A percentile compares a stretch with the other conserved stretches of the same genome.
Evolutionary conservation across 2,329 filamentous ascomycete genomes (phyloP).

Genomic region (Fusarium goolgardi): DNA sequence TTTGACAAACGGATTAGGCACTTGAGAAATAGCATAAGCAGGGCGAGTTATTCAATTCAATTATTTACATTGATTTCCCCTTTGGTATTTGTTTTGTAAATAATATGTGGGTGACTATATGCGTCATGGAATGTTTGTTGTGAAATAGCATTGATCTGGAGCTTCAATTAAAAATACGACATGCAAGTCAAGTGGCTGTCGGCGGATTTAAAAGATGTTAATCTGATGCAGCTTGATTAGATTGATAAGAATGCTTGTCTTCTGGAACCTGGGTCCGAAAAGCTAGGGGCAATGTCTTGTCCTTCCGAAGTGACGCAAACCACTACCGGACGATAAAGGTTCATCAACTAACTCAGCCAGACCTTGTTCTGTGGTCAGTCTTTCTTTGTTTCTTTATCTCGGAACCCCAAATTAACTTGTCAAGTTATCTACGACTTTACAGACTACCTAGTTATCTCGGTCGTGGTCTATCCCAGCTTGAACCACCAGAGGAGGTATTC

Average conservation of each 20-base stretch:
- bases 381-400: background rate
- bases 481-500: conserved; percentile 15
- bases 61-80: background rate
- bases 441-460: conserved; percentile 16
- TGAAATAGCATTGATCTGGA: background rate
- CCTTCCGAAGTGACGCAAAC: background rate
- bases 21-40: conserved; percentile 5
- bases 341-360: background rate
- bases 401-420: background rate
- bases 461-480: conserved; percentile 31
- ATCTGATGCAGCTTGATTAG: conserved; percentile 46
- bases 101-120: background rate
- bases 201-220: conserved; percentile 31
- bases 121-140: background rate
- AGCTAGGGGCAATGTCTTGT: conserved; percentile 29
- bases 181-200: background rate
- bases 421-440: background rate
- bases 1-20: conserved; percentile 14
- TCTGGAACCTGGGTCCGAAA: conserved; percentile 23
- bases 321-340: background rate
- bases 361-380: background rate
- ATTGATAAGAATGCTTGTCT: conserved; percentile 48
- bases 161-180: background rate
- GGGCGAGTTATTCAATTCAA: background rate
- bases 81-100: background rate